Percentiles rank a stretch among this genome's conserved stretches.
phyloP scores from a whole-genome alignment of 2,329 filamentous ascomycete species.

The Periconia sp. region DNA sequence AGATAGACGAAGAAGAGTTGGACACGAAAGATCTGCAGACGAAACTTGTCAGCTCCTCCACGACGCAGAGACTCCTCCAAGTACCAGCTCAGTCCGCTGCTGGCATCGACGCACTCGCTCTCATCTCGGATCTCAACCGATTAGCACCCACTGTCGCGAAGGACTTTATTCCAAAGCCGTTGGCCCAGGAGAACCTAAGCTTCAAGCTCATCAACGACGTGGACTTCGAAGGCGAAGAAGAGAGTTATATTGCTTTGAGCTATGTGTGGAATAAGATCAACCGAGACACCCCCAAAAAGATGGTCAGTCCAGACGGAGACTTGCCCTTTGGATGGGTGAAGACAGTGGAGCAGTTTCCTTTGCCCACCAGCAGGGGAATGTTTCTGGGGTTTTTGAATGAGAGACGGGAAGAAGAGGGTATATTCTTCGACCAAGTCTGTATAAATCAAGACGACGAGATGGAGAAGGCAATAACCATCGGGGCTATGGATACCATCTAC shows the following conservation, averaged over 20 bases:
- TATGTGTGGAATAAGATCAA: conserved; percentile 48
- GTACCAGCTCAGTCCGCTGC: neutral
- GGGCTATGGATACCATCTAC: conserved; percentile 52
- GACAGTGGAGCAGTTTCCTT: conserved; percentile 44
- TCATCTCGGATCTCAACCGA: conserved; percentile 32
- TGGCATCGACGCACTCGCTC: conserved; percentile 17
- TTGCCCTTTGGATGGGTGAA: conserved; percentile 44
- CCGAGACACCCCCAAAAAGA: conserved; percentile 30
- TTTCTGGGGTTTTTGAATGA: conserved; percentile 51
- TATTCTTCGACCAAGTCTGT: conserved; percentile 56
- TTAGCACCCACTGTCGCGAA: conserved; percentile 39
- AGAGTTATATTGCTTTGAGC: conserved; percentile 52
- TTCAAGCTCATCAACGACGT: conserved; percentile 49
- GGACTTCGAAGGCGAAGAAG: conserved; percentile 32
- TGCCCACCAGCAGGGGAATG: conserved; percentile 47
- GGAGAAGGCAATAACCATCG: conserved; percentile 49
- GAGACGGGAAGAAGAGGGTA: conserved; percentile 44
- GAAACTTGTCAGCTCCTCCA: conserved; percentile 25
- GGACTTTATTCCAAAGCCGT: conserved; percentile 33
- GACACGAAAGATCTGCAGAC: conserved; percentile 35
- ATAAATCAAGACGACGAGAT: conserved; percentile 49
- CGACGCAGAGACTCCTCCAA: conserved; percentile 24
- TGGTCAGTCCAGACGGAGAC: conserved; percentile 30
- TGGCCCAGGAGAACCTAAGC: conserved; percentile 22
- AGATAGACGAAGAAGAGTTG: conserved; percentile 37